phyloP scores from a whole-genome alignment of 2,329 filamentous ascomycete species.

The Trichoderma simmonsii region DNA sequence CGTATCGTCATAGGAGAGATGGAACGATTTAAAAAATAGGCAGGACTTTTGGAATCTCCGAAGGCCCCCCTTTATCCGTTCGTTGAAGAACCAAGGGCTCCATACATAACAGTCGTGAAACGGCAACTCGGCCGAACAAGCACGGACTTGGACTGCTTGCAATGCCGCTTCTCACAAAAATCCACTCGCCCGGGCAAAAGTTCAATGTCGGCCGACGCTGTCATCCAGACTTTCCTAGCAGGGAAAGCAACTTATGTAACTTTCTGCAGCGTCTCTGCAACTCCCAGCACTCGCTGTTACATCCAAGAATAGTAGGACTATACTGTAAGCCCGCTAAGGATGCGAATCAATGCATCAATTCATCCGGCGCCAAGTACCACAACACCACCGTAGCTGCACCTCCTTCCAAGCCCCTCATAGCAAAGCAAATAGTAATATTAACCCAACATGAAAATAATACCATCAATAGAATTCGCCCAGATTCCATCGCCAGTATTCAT shows the following conservation, averaged over 20 bases:
- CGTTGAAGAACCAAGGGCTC: not conserved
- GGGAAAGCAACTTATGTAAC: not conserved
- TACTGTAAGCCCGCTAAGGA: not conserved
- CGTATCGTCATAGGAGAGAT: not conserved
- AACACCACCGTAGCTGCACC: not conserved
- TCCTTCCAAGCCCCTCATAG: not conserved
- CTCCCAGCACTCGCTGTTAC: not conserved
- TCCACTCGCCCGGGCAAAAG: not conserved
- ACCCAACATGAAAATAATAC: not conserved
- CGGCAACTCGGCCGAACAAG: not conserved
- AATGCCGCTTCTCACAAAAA: not conserved
- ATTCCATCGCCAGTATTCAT: not conserved
- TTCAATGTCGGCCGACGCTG: not conserved
- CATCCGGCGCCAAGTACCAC: not conserved
- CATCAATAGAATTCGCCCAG: not conserved
- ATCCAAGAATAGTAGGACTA: not conserved
- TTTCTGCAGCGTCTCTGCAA: not conserved
- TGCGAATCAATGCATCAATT: not conserved
- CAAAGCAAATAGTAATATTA: not conserved
- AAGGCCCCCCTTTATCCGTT: not conserved
- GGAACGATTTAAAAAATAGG: not conserved
- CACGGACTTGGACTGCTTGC: not conserved
- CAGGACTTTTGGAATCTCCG: not conserved
- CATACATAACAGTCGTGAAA: not conserved
- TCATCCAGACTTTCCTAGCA: not conserved